Evolutionary conservation across 306 rosid species (phyloP).

Genomic region (Castanea crenata): DNA sequence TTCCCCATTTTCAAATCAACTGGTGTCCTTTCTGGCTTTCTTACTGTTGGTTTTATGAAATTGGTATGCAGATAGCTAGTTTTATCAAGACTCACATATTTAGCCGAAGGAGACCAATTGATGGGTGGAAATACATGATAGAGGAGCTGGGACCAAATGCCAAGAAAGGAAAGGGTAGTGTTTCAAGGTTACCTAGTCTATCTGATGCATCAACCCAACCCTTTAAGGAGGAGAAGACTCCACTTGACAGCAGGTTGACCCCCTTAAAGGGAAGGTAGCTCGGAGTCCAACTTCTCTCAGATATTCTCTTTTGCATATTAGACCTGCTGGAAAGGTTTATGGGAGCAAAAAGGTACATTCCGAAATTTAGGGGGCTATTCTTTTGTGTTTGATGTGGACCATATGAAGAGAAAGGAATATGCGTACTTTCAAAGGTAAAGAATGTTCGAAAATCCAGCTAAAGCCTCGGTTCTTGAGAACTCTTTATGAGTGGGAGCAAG

Average conservation of each 20-base stretch:
- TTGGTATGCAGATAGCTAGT: slow-evolving; percentile 81
- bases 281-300: not conserved
- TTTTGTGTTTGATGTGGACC: no score
- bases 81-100: slow-evolving; percentile 92
- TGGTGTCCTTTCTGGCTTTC: not conserved
- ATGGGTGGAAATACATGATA: slow-evolving; percentile 98
- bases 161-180: slow-evolving; percentile 85
- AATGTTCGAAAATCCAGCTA: no score
- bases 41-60: not conserved
- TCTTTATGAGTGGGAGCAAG: no score
- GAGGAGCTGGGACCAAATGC: slow-evolving; percentile 98
- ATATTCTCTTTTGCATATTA: not conserved
- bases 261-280: slow-evolving; percentile 50
- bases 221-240: slow-evolving; percentile 68
- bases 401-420: no score
- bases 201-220: slow-evolving; percentile 93
- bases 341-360: no score
- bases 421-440: no score
- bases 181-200: slow-evolving; percentile 73
- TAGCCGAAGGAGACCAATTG: slow-evolving; percentile 89
- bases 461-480: no score
- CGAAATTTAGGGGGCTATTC: no score
- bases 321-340: not conserved
- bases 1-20: not conserved
- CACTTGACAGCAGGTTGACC: slow-evolving; percentile 28